Base-by-base conservation (phyloP, 441 rosid genomes). In the Rhodomyrtus psidioides region DNA sequence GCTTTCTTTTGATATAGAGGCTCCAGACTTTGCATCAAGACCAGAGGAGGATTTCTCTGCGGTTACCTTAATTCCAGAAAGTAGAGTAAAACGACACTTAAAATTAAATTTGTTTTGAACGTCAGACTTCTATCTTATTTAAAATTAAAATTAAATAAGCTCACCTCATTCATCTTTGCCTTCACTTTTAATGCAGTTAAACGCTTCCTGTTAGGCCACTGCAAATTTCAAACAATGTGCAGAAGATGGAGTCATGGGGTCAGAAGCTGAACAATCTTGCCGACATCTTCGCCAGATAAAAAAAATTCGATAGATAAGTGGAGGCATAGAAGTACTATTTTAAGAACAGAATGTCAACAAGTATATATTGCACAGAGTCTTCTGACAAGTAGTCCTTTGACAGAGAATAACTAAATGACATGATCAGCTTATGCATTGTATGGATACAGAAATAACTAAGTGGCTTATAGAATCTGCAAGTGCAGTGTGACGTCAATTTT, bases 141-240 rank as follows among this genome's bases (percentile, higher is more conserved):
- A 19, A 51, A 51, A 51, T 51, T 51, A 51, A 51, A 51, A 51
- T 51, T 51, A 51, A 51, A 86, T 53, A 74, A 86, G 82, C 92
- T 81, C 85, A 97, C 98, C 92, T 95, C 94, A 86, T 91, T 92
- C 87, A 92, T 88, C 86, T 91, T 91, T 1, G 98, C 94, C 84
- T 90, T 91, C 70, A 89, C 86, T 88, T 86, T 93, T 84, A 87
- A 83, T 17, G 79, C 42, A 85, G 89, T 82, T 86, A 92, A 89
- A 81, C 89, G 94, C 85, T 88, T 91, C 92, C 90, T 86, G 57
- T 86, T 86, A 17, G 88, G 75, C 86, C 86, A 70, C 94, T 94
- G 94, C 89, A 90, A 53, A 83, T 54, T 53, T 4, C 17, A 26
- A 53, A 54, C 42, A 53, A 27, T 24, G 54, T 6, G 7, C 30